Evolutionary conservation across 1,284 basidiomycete species (phyloP).

Genomic region (Boletus coffeatus): DNA sequence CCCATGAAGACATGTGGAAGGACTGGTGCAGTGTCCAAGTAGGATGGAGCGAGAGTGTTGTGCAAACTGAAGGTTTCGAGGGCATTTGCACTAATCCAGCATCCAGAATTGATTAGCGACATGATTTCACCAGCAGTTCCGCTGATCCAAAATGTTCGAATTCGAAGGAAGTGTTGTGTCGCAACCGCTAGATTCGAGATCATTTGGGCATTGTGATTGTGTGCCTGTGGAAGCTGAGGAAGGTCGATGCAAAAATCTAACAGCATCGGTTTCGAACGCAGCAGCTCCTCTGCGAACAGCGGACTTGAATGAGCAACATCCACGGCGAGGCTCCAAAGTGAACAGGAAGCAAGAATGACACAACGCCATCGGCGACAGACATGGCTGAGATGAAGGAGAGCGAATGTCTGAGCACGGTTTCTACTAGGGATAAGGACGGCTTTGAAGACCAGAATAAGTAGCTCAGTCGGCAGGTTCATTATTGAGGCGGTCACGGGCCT

Average conservation of each 20-base stretch:
- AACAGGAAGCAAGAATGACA: background rate
- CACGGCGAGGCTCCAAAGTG: background rate
- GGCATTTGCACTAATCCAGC: background rate
- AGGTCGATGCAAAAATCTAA: background rate
- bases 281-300: background rate
- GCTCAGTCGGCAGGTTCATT: background rate
- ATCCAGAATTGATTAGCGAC: background rate
- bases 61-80: background rate
- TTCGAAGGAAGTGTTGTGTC: background rate
- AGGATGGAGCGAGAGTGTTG: background rate
- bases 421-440: background rate
- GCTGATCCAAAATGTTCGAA: background rate
- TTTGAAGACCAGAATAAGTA: background rate
- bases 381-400: background rate
- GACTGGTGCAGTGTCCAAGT: background rate
- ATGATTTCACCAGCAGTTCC: background rate
- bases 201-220: background rate
- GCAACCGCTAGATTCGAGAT: background rate
- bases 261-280: background rate
- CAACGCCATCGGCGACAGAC: background rate
- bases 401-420: background rate
- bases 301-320: background rate
- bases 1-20: background rate
- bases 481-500: background rate
- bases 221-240: background rate